Evolutionary conservation across 1,284 basidiomycete species (phyloP), one percentile per base, ranked within the genome.

Genomic region (Sanghuangporus weigelae): DNA sequence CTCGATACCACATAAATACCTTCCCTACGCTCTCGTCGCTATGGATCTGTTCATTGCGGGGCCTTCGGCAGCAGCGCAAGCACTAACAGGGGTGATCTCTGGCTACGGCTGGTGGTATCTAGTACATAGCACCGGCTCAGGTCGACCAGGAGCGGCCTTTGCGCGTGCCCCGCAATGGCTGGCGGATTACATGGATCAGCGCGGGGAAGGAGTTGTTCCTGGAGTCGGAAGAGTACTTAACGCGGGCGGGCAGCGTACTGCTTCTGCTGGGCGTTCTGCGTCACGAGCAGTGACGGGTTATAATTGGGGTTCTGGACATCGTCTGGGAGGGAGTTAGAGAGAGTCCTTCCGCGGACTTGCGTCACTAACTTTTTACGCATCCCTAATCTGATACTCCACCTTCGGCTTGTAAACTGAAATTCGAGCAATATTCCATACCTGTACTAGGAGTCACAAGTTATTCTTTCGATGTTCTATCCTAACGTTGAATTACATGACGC

Each of bases 81-180:
- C 82, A 56, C 72, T 90, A 36, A 87, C 88, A 0, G 93, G 93
- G 1, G 80, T 90, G 21, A 78, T 92, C 46, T 81, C 87, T 0
- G 93, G 90, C 0, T 91, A 95, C 71, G 73, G 83, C 2, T 94
- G 90, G 90, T 91, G 87, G 85, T 89, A 86, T 84, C 74, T 80
- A 44, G 77, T 88, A 12, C 86, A 83, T 80, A 82, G 66, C 54
- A 63, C 64, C 39, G 68, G 61, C 46, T 55, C 66, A 40, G 63
- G 67, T 42, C 51, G 53, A 6, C 53, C 60, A 31, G 71, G 72
- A 14, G 79, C 78, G 3, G 73, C 71, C 2, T 63, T 72, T 38
- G 67, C 79, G 60, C 70, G 70, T 44, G 63, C 65, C 31, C 63
- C 66, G 31, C 62, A 40, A 26, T 70, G 67, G 68, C 54, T 67